Evolutionary conservation across 1,139 yeast species (phyloP), one percentile per base, ranked within the genome.

Genomic region (Pichia sp.): DNA sequence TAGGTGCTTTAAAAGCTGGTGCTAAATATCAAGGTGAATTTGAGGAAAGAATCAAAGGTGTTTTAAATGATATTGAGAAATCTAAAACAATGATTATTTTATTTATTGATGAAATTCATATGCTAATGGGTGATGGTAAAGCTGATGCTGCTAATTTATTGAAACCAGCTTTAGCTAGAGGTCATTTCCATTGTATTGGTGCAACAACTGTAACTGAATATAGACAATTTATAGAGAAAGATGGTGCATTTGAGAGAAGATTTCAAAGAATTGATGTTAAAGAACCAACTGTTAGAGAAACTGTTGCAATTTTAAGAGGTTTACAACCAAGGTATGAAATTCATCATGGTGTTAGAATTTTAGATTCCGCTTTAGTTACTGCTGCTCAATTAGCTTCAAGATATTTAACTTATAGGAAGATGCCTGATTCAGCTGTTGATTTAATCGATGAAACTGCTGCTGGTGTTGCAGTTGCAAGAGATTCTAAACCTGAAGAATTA

Each of bases 1-100:
- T 91, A 53, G 97, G 97, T 50, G 93, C 98, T 1, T 74, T 91
- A 55, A 89, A 94, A 44, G 98, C 98, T 7, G 99, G 99, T 63
- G 97, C 98, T 41, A 91, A 91, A 61, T 89, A 86, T 63, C 94
- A 89, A 64, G 99, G 99, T 65, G 98, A 91, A 60, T 91, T 91
- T 58, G 99, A 91, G 68, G 99, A 91, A 67, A 79, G 99, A 66
- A 73, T 91, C 56, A 91, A 93, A 66, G 97, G 97, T 49, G 98
- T 91, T 19, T 70, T 91, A 58, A 84, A 79, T 60, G 99, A 93
- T 56, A 84, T 91, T 55, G 96, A 86, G 60, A 84, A 86, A 52
- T 79, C 96, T 1, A 79, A 81, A 52, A 85, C 79, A 39, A 74
- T 86, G 76, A 88, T 91, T 52, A 79, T 89, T 52, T 72, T 89